Percentiles rank a stretch among this genome's conserved stretches.
Conservation (phyloP, 768 basidiomycete genomes). For the Lepiota brunneoincarnata region DNA sequence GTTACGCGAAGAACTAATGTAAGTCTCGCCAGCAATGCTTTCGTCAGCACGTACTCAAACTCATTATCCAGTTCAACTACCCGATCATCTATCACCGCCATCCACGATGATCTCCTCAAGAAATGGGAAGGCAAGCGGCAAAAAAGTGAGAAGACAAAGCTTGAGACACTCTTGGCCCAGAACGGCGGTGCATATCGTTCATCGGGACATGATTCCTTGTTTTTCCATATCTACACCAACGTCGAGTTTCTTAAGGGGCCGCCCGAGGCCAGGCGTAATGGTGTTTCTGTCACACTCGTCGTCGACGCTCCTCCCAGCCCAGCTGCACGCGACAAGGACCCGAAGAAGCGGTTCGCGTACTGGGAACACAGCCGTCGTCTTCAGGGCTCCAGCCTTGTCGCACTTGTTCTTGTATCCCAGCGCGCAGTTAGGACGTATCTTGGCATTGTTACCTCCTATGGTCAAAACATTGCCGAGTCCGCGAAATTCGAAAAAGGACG, state of each 20-base stretch:
- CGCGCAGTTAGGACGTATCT: constrained; percentile 43
- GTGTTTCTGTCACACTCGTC: constrained; percentile 44
- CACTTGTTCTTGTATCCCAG: constrained; percentile 46
- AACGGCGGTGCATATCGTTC: constrained; percentile 61
- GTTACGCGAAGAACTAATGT: too few species aligned
- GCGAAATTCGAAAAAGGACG: constrained; percentile 28
- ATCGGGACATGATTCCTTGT: constrained; percentile 39
- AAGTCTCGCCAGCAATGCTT: too few species aligned
- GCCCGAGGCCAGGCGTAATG: constrained; percentile 42
- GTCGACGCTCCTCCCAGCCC: constrained; percentile 55
- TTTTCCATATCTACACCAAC: constrained; percentile 64
- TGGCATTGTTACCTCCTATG: constrained; percentile 45
- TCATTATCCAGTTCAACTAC: too few species aligned
- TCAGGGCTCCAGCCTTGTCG: constrained; percentile 57
- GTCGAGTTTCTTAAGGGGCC: constrained; percentile 43
- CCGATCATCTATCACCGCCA: not conserved
- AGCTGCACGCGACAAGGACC: constrained; percentile 38
- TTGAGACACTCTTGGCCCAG: constrained; percentile 44
- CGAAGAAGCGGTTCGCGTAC: constrained; percentile 41
- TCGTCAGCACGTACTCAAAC: too few species aligned
- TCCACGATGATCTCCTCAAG: constrained; percentile 37
- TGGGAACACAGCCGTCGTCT: constrained; percentile 67
- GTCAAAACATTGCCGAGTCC: constrained; percentile 43
- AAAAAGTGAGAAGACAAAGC: constrained; percentile 27
- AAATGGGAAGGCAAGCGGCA: not conserved